phyloP scores from a whole-genome alignment of 768 basidiomycete genomes.

The Ramaria rubella region DNA sequence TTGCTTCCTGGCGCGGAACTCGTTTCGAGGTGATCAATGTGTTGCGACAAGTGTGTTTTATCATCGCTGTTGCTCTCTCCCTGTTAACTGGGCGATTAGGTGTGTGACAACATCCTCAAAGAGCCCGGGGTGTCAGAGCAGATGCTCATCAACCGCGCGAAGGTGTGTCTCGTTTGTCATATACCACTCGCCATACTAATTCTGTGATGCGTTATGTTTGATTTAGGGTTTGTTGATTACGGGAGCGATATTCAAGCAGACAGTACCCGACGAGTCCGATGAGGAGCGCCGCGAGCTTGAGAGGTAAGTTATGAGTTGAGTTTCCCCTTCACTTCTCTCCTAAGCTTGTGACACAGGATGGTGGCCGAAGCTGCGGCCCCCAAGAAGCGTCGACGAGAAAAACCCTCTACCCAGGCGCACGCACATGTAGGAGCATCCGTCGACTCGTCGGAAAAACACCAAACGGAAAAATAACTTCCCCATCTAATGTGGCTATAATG shows the following conservation, averaged over 20 bases:
- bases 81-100: slow-evolving; percentile 33
- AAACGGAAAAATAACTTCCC: not conserved
- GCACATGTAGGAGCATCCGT: not conserved
- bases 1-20: slow-evolving; percentile 97
- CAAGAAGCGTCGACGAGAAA: slow-evolving; percentile 29
- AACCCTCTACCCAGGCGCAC: not conserved
- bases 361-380: slow-evolving; percentile 80
- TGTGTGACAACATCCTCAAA: slow-evolving; percentile 79
- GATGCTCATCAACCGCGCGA: slow-evolving; percentile 75
- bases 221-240: slow-evolving; percentile 75
- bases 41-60: slow-evolving; percentile 52
- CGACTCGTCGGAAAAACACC: not conserved
- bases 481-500: not conserved
- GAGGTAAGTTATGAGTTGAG: slow-evolving; percentile 42
- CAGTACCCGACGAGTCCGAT: slow-evolving; percentile 83
- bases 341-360: slow-evolving; percentile 43
- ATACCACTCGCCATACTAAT: not conserved
- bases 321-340: not conserved
- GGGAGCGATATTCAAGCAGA: slow-evolving; percentile 84
- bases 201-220: not conserved
- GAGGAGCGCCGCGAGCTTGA: slow-evolving; percentile 93
- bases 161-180: slow-evolving; percentile 43
- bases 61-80: not conserved
- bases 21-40: slow-evolving; percentile 92
- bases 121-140: slow-evolving; percentile 68